phyloP scores from a whole-genome alignment of 2,329 filamentous ascomycete genomes.

The Lizonia empirigonia region DNA sequence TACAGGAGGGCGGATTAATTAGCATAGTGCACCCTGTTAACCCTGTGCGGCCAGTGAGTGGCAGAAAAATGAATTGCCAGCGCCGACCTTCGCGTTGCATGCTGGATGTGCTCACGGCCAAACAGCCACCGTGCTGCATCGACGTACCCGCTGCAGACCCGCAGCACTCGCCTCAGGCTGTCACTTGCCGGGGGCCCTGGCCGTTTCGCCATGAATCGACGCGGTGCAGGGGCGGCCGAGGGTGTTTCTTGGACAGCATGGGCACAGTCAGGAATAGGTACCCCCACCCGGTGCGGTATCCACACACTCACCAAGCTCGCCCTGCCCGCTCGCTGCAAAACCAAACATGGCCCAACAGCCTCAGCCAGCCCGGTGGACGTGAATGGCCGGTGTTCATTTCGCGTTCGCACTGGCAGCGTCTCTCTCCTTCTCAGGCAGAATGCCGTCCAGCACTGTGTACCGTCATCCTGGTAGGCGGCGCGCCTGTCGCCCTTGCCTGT shows the following conservation, averaged over 20 bases:
- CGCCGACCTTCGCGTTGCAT: constrained; percentile 34
- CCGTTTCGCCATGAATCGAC: constrained; percentile 36
- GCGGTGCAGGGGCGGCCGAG: constrained; percentile 26
- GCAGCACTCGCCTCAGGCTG: constrained; percentile 29
- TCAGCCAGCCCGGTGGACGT: constrained; percentile 23
- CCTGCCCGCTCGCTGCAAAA: constrained; percentile 33
- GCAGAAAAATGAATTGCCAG: constrained; percentile 36
- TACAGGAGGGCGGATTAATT: constrained; percentile 16
- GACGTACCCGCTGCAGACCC: constrained; percentile 28
- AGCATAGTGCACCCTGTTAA: constrained; percentile 7
- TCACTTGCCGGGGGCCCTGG: constrained; percentile 34
- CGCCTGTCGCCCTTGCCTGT: constrained; percentile 18
- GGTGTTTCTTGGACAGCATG: constrained; percentile 36
- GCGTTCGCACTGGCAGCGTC: too few species aligned
- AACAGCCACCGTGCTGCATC: constrained; percentile 20
- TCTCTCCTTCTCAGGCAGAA: too few species aligned
- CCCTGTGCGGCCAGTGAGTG: constrained; percentile 22
- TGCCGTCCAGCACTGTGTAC: constrained; percentile 13
- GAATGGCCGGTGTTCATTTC: not conserved
- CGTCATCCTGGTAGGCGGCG: constrained; percentile 27
- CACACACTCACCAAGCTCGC: constrained; percentile 8
- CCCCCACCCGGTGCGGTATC: constrained; percentile 28
- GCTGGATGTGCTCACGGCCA: constrained; percentile 25
- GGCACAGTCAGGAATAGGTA: constrained; percentile 35
- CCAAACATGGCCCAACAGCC: constrained; percentile 29